Evolutionary conservation across 1,139 yeast species (phyloP).

Genomic region (Hemisphaericaspora xylofermentans): DNA sequence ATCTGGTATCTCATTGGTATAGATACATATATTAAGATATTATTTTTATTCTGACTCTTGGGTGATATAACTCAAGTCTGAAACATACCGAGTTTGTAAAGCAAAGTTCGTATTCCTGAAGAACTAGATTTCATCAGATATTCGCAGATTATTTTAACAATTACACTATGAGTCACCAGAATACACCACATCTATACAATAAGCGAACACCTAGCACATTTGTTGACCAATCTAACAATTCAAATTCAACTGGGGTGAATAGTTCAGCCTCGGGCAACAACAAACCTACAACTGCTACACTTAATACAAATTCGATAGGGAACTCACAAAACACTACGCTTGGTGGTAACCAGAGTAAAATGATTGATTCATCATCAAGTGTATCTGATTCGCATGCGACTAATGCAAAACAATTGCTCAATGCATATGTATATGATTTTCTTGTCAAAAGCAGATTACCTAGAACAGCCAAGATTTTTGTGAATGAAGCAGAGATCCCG

Average conservation of each 20-base stretch:
- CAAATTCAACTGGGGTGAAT: not conserved
- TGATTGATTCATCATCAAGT: constrained; percentile 18
- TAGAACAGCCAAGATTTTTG: constrained; percentile 71
- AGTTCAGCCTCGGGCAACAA: not conserved
- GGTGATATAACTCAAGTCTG: no score
- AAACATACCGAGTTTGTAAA: no score
- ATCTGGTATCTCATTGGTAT: no score
- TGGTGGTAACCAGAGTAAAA: not conserved
- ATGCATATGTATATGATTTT: constrained; percentile 86
- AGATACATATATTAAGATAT: no score
- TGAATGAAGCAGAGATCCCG: constrained; percentile 67
- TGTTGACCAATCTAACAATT: constrained; percentile 8
- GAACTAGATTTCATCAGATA: no score
- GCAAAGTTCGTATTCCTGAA: no score
- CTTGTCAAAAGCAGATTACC: constrained; percentile 69
- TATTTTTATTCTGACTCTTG: no score
- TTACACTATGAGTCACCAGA: constrained; percentile 31
- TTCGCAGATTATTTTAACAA: no score
- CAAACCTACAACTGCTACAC: not conserved
- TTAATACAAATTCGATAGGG: not conserved
- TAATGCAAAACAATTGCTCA: constrained; percentile 65
- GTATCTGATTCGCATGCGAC: constrained; percentile 52
- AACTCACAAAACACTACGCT: not conserved
- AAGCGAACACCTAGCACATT: constrained; percentile 29
- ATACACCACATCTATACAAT: constrained; percentile 35